Percentiles rank a stretch among this genome's conserved stretches.
phyloP scores from a whole-genome alignment of 108 stramenopile genomes.

The Schizochytrium sp. region DNA sequence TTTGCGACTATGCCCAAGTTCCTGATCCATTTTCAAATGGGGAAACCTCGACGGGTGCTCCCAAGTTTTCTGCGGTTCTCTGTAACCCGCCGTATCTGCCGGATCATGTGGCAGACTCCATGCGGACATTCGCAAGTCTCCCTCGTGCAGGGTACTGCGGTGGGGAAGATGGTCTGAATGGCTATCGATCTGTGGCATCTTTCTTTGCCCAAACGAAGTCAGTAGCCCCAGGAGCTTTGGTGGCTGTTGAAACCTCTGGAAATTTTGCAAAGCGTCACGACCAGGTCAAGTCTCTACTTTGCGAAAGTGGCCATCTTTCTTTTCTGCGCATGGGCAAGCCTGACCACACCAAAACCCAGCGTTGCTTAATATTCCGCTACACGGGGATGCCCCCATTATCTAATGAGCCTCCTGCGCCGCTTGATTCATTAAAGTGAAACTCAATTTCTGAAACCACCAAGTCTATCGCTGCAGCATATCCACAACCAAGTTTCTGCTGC shows the following conservation, averaged over 20 bases:
- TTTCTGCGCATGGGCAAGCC: not conserved
- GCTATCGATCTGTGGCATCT: not conserved
- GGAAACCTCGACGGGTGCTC: not conserved
- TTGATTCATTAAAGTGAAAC: too few species aligned
- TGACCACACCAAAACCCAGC: not conserved
- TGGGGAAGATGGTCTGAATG: not conserved
- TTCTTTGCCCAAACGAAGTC: not conserved
- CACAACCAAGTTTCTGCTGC: too few species aligned
- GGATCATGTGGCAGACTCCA: not conserved
- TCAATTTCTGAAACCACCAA: too few species aligned
- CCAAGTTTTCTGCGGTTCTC: not conserved
- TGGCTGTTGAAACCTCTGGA: not conserved
- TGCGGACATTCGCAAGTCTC: not conserved
- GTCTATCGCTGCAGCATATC: too few species aligned
- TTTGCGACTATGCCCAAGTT: not conserved
- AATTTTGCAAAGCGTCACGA: constrained; percentile 28
- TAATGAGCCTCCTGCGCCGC: too few species aligned
- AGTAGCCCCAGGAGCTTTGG: not conserved
- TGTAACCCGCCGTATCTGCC: constrained; percentile 17
- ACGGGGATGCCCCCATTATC: not conserved
- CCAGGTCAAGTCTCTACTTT: not conserved
- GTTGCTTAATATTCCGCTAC: not conserved
- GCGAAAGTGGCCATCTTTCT: not conserved
- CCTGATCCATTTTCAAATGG: not conserved
- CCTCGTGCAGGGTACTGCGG: not conserved